These are phyloP conservation scores for Pestalotiopsis sp. DNA, from an alignment of 2,329 filamentous ascomycete species.

Conservation along the genomic window DNA sequence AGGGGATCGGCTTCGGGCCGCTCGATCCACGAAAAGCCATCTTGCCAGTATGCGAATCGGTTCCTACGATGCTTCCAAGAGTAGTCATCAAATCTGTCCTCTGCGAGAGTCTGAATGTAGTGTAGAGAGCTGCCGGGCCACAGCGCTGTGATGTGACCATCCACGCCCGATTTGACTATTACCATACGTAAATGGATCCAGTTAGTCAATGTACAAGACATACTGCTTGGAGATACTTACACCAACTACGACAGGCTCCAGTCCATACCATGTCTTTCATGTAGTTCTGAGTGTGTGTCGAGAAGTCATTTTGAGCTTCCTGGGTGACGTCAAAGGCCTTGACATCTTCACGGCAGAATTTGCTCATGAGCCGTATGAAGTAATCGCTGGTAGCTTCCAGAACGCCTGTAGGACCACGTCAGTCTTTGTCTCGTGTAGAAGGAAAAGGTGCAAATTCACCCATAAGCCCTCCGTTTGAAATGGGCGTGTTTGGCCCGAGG, in stretches of 20 bases:
- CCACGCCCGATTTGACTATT: neutral
- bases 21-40: neutral
- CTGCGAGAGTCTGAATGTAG: constrained; percentile 2
- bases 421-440: neutral
- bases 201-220: neutral
- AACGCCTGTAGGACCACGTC: neutral
- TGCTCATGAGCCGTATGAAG: neutral
- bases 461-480: constrained; percentile 2
- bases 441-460: neutral
- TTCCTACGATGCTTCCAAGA: neutral
- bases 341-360: neutral
- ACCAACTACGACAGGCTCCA: constrained; percentile 1
- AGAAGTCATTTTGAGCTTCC: constrained; percentile 2
- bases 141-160: neutral
- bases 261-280: constrained; percentile 8
- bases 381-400: constrained; percentile 2
- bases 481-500: constrained; percentile 6
- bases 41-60: neutral
- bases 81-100: neutral
- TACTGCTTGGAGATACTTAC: neutral
- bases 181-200: neutral
- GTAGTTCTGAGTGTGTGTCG: neutral
- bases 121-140: constrained; percentile 6
- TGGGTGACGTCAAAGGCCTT: neutral
- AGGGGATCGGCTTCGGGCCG: neutral